Percentiles rank a stretch among this genome's conserved stretches.
Evolutionary conservation across 2,329 filamentous ascomycete genomes (phyloP).

Genomic region (Aspergillus caelatus): DNA sequence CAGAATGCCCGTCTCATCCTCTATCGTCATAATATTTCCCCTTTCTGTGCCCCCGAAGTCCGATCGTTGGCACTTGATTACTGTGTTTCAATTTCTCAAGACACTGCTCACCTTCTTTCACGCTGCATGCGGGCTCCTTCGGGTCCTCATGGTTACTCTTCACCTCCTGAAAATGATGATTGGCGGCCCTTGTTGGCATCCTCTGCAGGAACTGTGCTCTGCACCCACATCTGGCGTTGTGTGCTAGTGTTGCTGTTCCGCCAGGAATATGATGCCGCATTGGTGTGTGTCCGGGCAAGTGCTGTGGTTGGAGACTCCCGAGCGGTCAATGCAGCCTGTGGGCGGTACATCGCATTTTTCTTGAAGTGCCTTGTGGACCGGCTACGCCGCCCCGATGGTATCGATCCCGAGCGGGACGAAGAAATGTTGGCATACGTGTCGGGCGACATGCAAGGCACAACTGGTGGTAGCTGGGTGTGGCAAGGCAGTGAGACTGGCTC

Average conservation of each 20-base stretch:
- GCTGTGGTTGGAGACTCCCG: conserved; percentile 71
- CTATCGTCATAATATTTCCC: conserved; percentile 84
- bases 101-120: conserved; percentile 76
- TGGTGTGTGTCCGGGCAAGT: conserved; percentile 72
- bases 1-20: conserved; percentile 83
- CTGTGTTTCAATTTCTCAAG: conserved; percentile 73
- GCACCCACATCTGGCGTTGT: conserved; percentile 85
- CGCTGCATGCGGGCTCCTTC: conserved; percentile 58
- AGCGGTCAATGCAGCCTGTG: conserved; percentile 75
- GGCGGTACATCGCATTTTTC: conserved; percentile 82
- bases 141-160: neutral
- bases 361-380: conserved; percentile 66
- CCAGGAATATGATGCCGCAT: conserved; percentile 71
- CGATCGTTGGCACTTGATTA: conserved; percentile 74
- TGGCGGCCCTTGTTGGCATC: conserved; percentile 64
- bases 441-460: conserved; percentile 80
- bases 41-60: conserved; percentile 66
- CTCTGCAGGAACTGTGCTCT: conserved; percentile 73
- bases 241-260: conserved; percentile 77
- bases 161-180: conserved; percentile 33
- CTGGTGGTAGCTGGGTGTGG: conserved; percentile 84
- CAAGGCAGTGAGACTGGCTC: conserved; percentile 58
- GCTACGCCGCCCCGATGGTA: conserved; percentile 46
- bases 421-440: conserved; percentile 86
- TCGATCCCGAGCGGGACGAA: conserved; percentile 68